phyloP scores from a whole-genome alignment of 2,329 filamentous ascomycete species.

The Cladosporium sp. region DNA sequence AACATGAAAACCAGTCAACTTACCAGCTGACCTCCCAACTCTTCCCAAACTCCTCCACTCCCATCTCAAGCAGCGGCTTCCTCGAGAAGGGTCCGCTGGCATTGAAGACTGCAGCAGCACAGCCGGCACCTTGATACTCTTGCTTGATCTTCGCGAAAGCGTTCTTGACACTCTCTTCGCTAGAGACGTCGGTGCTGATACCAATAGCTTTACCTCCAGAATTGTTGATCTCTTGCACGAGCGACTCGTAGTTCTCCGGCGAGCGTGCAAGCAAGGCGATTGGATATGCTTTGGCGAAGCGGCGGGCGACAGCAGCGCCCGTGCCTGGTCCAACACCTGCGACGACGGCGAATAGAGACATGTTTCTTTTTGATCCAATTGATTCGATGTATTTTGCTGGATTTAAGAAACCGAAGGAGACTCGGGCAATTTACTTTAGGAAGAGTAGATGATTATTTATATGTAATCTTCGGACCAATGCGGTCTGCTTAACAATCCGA shows the following conservation, averaged over 20 bases:
- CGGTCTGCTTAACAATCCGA: constrained; percentile 11
- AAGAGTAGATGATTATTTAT: too few species aligned
- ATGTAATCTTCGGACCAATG: background rate
- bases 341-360: constrained; percentile 60
- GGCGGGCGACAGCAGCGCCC: constrained; percentile 58
- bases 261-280: constrained; percentile 71
- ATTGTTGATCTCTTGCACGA: constrained; percentile 65
- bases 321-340: constrained; percentile 71
- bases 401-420: too few species aligned
- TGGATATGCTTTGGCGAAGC: constrained; percentile 61
- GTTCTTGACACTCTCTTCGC: constrained; percentile 49
- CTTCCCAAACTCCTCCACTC: constrained; percentile 52
- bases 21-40: constrained; percentile 50
- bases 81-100: constrained; percentile 56
- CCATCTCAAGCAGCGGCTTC: constrained; percentile 60
- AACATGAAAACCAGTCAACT: constrained; percentile 17
- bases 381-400: background rate
- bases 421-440: too few species aligned
- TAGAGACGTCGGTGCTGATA: constrained; percentile 62
- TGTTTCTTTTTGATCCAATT: constrained; percentile 16
- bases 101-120: constrained; percentile 65
- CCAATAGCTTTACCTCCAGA: constrained; percentile 67
- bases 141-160: constrained; percentile 62
- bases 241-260: constrained; percentile 59
- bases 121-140: constrained; percentile 48